These are phyloP conservation scores for Oryza meyeriana DNA, from an alignment of 176 grass and related monocot genomes.

Conservation along the genomic window DNA sequence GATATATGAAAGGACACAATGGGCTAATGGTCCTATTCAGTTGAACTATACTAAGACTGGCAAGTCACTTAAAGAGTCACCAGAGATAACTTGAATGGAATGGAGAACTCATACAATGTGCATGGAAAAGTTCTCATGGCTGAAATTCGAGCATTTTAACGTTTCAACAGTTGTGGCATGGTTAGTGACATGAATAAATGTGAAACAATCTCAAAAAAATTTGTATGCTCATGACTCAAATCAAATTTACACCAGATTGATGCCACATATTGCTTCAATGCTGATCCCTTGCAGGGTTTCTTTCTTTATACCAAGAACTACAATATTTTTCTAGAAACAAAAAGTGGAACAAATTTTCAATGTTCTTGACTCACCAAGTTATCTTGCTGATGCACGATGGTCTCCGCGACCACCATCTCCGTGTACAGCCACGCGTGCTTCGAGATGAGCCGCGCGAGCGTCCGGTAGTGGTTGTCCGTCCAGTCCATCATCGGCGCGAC, in stretches of 20 bases:
- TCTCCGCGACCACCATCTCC: conserved; percentile 97
- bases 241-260: no score
- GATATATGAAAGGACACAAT: background rate
- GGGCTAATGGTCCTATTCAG: background rate
- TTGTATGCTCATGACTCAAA: no score
- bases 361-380: conserved; percentile 85
- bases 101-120: background rate
- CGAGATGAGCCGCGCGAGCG: conserved; percentile 82
- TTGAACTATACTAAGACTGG: background rate
- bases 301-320: background rate
- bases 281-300: background rate
- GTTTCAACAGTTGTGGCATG: background rate
- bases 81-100: background rate
- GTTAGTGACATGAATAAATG: background rate
- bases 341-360: no score
- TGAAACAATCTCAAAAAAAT: no score
- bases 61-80: background rate
- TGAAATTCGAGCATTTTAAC: background rate
- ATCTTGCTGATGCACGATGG: conserved; percentile 85
- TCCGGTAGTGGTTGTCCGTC: conserved; percentile 94
- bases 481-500: conserved; percentile 99
- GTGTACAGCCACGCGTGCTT: conserved; percentile 90
- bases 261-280: background rate
- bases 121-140: background rate
- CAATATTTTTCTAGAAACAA: background rate